These are phyloP conservation scores for Thelonectria blattea DNA, from an alignment of 2,329 filamentous ascomycete genomes.

Conservation along the genomic window DNA sequence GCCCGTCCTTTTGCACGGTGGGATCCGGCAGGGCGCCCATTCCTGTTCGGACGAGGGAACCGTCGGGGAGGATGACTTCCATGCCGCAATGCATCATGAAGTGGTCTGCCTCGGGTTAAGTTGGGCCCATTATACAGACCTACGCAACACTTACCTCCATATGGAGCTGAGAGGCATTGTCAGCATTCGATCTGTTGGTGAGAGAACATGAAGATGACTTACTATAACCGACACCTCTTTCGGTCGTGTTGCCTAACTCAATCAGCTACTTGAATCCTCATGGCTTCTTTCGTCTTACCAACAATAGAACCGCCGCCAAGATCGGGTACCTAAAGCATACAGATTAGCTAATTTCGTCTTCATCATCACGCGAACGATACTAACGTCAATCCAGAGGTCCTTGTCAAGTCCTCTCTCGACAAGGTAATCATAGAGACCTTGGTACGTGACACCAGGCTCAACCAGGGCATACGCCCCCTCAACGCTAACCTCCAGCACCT, in stretches of 20 bases:
- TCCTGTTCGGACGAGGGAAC: conserved; percentile 13
- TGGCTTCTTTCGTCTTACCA: background rate
- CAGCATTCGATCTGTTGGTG: background rate
- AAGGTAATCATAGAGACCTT: conserved; percentile 13
- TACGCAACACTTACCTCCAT: conserved; percentile 6
- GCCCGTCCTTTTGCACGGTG: background rate
- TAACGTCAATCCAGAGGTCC: conserved; percentile 19
- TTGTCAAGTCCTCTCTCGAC: conserved; percentile 14
- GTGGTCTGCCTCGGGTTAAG: background rate
- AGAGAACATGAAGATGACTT: background rate
- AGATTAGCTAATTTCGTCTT: background rate
- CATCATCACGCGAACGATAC: background rate
- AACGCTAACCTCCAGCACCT: conserved; percentile 19
- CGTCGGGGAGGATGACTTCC: conserved; percentile 19
- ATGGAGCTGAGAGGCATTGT: background rate
- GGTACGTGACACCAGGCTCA: conserved; percentile 17
- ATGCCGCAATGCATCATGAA: conserved; percentile 9
- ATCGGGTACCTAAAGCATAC: conserved; percentile 3
- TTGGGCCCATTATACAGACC: background rate
- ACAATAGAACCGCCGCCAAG: conserved; percentile 17
- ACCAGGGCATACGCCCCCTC: conserved; percentile 19
- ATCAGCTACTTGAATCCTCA: background rate
- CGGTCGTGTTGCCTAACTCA: conserved; percentile 1
- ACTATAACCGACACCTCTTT: conserved; percentile 23
- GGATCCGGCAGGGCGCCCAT: conserved; percentile 19